Percentiles rank a stretch among this genome's conserved stretches.
Evolutionary conservation across 805 yeast species (phyloP).

Genomic region (Yarrowia sp.): DNA sequence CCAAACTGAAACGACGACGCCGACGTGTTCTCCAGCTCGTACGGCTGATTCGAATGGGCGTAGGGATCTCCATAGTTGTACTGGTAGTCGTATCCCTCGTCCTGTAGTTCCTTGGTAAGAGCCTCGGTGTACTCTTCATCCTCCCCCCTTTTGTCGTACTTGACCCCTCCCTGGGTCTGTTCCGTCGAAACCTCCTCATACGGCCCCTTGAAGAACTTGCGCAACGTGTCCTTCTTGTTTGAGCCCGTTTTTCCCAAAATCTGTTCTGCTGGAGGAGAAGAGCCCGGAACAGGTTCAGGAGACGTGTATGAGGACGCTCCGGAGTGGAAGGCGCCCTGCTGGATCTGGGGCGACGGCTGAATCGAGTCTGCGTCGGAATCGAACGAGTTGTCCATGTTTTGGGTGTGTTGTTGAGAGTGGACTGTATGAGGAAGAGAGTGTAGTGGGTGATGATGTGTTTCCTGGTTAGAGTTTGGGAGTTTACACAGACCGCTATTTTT

Average conservation of each 20-base stretch:
- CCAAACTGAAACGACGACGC: conserved; percentile 7
- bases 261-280: conserved; percentile 18
- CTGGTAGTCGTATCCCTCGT: conserved; percentile 8
- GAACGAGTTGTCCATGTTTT: not conserved
- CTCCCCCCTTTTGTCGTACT: conserved; percentile 8
- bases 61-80: conserved; percentile 16
- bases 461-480: not conserved
- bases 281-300: conserved; percentile 10
- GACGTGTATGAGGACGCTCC: conserved; percentile 11
- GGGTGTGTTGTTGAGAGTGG: not conserved
- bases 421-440: not conserved
- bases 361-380: conserved; percentile 17
- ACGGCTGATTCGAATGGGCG: not conserved
- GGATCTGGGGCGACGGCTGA: conserved; percentile 28
- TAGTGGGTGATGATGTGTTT: not conserved
- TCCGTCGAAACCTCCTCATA: not conserved
- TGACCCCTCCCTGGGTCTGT: conserved; percentile 13
- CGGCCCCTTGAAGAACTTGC: conserved; percentile 18
- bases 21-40: not conserved
- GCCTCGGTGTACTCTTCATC: conserved; percentile 11
- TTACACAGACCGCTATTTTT: not conserved
- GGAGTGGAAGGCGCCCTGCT: not conserved
- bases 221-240: conserved; percentile 13
- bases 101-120: not conserved
- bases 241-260: conserved; percentile 4